Evolutionary conservation across 306 rosid genomes (phyloP), one percentile per base, ranked within the genome.

Genomic region (Spatholobus suberectus): DNA sequence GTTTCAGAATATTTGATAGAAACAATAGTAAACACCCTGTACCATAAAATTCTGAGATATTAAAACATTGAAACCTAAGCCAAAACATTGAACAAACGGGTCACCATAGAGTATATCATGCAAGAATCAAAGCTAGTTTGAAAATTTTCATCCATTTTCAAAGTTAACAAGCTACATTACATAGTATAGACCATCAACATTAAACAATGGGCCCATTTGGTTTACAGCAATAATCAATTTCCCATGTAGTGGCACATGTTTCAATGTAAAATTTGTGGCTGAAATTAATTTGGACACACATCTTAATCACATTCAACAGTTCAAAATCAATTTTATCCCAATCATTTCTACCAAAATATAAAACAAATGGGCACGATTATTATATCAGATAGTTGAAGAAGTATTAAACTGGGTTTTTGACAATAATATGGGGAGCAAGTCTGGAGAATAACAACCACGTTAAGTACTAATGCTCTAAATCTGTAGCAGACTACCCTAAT

Each of bases 11-110:
- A 94, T 87, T 89, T 96, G 99, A 92, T 96, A 96, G 99, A 96
- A 96, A 90, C 94, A 96, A 89, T 94, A 96, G 87, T 94, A 96
- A 92, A 96, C 99, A 89, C 99, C 99, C 97, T 92, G 98, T 91
- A 83, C 87, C 85, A 90, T 87, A 80, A 85, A 91, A 88, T 82
- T 59, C 54, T 76, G 70, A 82, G 82, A 65, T 77, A 73, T 80
- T 89, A 89, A 88, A 94, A 88, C 81, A 54, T 80, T 66, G 78
- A 84, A 71, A 85, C 61, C 81, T 73, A 80, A 75, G 80, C 70
- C 83, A 88, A 83, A 32, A 72, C n/a, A 51, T 38, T 9, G 23
- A 40, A 66, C 72, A 80, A 51, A 59, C 67, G 76, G 26, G 37
- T 20, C 55, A 72, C 46, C 20, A 54, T 1, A 26, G 65, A 77